Conservation (phyloP, 306 rosid species). For the Lupinus albus region DNA sequence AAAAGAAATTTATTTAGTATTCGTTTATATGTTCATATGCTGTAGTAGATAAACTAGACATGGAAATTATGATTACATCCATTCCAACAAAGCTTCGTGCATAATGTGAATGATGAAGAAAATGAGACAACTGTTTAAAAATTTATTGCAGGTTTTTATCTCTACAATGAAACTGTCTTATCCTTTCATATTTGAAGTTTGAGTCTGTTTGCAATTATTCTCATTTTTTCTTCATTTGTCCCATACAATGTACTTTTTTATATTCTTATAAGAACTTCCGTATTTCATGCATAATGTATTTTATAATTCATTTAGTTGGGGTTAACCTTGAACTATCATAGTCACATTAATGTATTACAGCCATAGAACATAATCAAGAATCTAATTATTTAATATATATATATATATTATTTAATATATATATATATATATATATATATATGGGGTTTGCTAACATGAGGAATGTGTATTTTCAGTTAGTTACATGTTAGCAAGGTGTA, state of each 20-base stretch:
- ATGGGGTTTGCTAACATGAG: too few relatives aligned
- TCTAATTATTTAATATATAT: too few relatives aligned
- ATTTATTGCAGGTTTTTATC: neutral
- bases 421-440: too few relatives aligned
- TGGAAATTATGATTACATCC: neutral
- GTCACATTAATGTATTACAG: too few relatives aligned
- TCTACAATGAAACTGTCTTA: neutral
- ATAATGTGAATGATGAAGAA: neutral
- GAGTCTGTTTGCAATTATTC: neutral
- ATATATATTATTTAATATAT: too few relatives aligned
- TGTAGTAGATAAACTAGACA: neutral
- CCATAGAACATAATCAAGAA: too few relatives aligned
- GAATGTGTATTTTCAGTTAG: too few relatives aligned
- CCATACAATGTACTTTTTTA: neutral
- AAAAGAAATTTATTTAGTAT: neutral
- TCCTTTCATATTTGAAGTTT: neutral
- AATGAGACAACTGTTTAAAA: neutral
- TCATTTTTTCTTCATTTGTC: neutral
- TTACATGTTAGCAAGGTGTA: too few relatives aligned
- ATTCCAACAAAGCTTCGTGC: neutral
- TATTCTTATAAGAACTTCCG: too few relatives aligned
- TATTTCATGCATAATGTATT: too few relatives aligned
- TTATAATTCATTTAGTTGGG: too few relatives aligned
- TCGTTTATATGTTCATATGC: neutral
- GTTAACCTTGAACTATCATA: too few relatives aligned